A percentile compares a stretch with the other conserved stretches of the same genome.
Evolutionary conservation across 1,139 yeast species (phyloP).

Genomic region (Geotrichum klebahnii): DNA sequence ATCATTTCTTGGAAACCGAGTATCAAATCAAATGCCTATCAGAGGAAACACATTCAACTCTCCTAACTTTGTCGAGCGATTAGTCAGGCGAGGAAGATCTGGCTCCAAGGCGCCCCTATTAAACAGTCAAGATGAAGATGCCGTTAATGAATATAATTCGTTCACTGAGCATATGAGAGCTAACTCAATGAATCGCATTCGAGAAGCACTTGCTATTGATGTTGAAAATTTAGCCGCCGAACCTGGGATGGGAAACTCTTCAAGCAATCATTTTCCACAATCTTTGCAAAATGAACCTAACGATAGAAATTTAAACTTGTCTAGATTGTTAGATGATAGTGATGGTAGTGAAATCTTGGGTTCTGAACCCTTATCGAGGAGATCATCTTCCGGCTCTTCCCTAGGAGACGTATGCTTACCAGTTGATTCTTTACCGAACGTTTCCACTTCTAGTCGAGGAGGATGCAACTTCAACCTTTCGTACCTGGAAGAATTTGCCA

Average conservation of each 20-base stretch:
- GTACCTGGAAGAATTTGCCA: slow-evolving; percentile 70
- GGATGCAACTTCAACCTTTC: slow-evolving; percentile 66
- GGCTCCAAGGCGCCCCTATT: neutral
- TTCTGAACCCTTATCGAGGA: slow-evolving; percentile 72
- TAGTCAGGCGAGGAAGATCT: neutral
- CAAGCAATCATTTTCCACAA: slow-evolving; percentile 5
- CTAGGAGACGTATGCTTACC: slow-evolving; percentile 88
- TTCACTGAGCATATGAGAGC: neutral
- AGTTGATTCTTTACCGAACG: slow-evolving; percentile 49
- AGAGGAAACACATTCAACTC: neutral
- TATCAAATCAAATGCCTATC: slow-evolving; percentile 1
- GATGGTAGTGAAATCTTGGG: slow-evolving; percentile 24
- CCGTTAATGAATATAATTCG: neutral
- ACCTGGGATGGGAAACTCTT: too few species aligned
- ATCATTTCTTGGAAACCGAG: neutral
- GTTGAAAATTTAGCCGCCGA: slow-evolving; percentile 8
- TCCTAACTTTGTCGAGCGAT: neutral
- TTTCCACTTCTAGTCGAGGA: slow-evolving; percentile 35
- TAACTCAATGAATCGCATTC: neutral
- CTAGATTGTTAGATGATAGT: slow-evolving; percentile 2
- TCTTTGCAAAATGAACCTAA: neutral
- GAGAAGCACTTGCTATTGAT: slow-evolving; percentile 14
- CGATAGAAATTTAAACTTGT: neutral
- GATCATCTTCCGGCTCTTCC: slow-evolving; percentile 69
- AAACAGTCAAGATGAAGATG: neutral